Evolutionary conservation across 495 filamentous ascomycete genomes (phyloP).

Genomic region (Tuber indicum): DNA sequence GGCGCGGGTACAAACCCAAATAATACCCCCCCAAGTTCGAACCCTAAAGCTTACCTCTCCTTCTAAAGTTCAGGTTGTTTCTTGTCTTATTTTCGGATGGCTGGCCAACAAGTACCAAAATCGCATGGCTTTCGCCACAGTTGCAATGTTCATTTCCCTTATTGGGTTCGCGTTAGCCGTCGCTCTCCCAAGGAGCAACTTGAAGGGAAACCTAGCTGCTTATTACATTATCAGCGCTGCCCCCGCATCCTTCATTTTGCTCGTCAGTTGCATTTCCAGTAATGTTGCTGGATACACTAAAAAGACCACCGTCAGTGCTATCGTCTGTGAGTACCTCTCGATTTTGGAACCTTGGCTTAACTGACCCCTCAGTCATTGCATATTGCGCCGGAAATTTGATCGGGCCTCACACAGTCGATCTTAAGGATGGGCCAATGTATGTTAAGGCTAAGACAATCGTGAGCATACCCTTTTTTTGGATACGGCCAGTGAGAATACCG

Average conservation of each 20-base stretch:
- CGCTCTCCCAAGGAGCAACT: neutral
- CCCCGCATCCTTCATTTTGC: neutral
- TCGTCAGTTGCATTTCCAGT: neutral
- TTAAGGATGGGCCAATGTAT: neutral
- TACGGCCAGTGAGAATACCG: neutral
- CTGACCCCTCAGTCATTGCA: constrained; percentile 48
- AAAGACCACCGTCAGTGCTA: neutral
- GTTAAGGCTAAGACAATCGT: neutral
- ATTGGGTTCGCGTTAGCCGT: neutral
- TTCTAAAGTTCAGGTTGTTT: neutral
- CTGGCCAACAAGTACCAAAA: neutral
- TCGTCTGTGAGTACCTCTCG: neutral
- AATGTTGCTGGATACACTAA: neutral
- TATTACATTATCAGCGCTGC: neutral
- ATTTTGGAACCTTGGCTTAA: neutral
- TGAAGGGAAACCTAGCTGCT: neutral
- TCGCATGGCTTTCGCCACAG: neutral
- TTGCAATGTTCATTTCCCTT: neutral
- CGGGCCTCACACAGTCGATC: constrained; percentile 43
- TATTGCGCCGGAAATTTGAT: constrained; percentile 51
- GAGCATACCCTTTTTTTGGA: neutral
- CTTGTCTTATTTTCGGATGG: neutral
- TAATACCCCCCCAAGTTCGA: neutral
- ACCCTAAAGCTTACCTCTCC: neutral
- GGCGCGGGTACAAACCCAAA: neutral